Base-by-base conservation (phyloP, 2,329 filamentous ascomycete genomes). In the Huntiella abstrusa region DNA sequence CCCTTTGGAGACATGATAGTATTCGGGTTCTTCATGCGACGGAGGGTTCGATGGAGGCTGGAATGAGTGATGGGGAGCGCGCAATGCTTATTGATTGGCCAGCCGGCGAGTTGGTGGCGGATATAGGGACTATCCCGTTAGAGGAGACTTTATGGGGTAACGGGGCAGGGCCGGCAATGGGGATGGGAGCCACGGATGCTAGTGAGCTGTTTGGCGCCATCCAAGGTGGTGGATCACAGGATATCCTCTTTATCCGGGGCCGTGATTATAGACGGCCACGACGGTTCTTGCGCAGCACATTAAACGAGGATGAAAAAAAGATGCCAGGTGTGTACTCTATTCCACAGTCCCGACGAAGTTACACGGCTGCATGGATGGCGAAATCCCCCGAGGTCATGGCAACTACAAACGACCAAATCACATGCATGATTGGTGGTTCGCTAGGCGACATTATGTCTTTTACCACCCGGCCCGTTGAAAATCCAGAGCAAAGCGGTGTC, bases 361-460 rank as follows among this genome's bases (percentile, higher is more conserved):
- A 91, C 13, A 83, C 77, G 53, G 77, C 79, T 36, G 77, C 93
- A 3, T 96, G 88, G 88, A 79, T 95, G 52, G 84, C 87, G 33
- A 96, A 94, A 57, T 82, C 84, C 1, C 64, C 74, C 6, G 68
- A 73, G 4, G 71, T 94, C 28, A 77, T 82, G 10, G 70, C 73
- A 7, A 67, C 77, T 48, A 92, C 86, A 0, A 73, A 41, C 12
- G 22, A 41, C 19, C 40, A 41, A 32, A 32, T 41, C n/a, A 19
- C 82, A 50, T 83, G 82, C 4, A 68, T 91, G 57, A 65, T 93
- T 46, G 87, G 85, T 4, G 83, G 86, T 15, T 84, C 87, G 3
- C 70, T 83, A 7, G 88, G 88, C 36, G 70, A 94, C 2, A 69
- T 96, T 36, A 83, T 83, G 1, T 71, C 84, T 15, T 65, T 95